These are phyloP conservation scores for Saccharomycopsis sp. DNA, from an alignment of 805 yeast genomes.

Conservation along the genomic window DNA sequence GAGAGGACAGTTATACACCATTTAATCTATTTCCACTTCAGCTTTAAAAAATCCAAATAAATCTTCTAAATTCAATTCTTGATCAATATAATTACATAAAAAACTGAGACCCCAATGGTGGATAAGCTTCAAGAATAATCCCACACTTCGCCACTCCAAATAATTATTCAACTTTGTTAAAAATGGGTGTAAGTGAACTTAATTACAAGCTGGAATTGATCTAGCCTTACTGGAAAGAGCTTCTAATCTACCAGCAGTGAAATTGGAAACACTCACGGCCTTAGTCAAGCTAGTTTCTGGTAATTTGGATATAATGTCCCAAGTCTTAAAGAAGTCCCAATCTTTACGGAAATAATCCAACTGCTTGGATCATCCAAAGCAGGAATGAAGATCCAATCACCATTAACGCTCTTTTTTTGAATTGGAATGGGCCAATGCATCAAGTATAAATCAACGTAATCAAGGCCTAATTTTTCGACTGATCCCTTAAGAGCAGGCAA, in stretches of 20 bases:
- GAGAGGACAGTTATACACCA: too few species aligned
- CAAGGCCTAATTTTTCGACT: constrained; percentile 54
- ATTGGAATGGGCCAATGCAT: constrained; percentile 92
- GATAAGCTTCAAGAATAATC: constrained; percentile 29
- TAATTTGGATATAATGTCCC: constrained; percentile 54
- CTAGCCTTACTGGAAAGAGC: constrained; percentile 41
- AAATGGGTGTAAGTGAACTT: constrained; percentile 68
- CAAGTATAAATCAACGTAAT: constrained; percentile 69
- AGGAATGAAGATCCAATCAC: constrained; percentile 21
- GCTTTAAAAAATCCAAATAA: constrained; percentile 1
- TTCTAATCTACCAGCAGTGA: constrained; percentile 44
- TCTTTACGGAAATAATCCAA: constrained; percentile 16
- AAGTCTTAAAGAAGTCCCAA: constrained; percentile 48
- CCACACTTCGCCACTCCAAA: too few species aligned
- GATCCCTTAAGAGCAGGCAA: constrained; percentile 43
- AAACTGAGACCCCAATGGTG: background rate
- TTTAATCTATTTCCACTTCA: background rate
- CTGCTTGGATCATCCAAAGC: constrained; percentile 3
- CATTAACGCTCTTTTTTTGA: constrained; percentile 29
- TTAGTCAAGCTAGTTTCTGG: constrained; percentile 45
- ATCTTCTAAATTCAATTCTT: constrained; percentile 1
- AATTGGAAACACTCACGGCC: constrained; percentile 73
- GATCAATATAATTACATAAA: background rate
- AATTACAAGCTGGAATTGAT: constrained; percentile 60
- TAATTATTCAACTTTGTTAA: too few species aligned